Percentiles rank a stretch among this genome's conserved stretches.
Evolutionary conservation across 2,329 filamentous ascomycete species (phyloP).

Genomic region (Verticillium longisporum): DNA sequence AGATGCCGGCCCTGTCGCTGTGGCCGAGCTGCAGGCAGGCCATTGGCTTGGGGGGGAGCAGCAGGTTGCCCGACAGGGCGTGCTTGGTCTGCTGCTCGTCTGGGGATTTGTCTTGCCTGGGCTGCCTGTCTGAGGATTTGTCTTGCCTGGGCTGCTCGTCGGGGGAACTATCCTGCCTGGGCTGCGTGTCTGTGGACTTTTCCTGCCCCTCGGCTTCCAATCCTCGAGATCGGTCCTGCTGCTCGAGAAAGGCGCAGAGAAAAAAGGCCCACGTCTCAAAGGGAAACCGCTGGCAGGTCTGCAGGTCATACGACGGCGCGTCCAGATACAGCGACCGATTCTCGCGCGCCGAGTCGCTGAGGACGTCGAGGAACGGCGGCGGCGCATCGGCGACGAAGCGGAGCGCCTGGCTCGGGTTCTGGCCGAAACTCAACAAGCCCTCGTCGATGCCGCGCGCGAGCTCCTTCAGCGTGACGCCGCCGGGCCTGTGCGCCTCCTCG

Average conservation of each 20-base stretch:
- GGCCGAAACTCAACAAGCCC: conserved; percentile 20
- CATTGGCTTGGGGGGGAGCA: conserved; percentile 30
- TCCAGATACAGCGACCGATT: conserved; percentile 21
- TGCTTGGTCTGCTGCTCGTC: conserved; percentile 11
- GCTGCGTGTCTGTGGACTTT: no score
- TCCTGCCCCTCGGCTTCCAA: no score
- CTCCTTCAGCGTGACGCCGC: conserved; percentile 13
- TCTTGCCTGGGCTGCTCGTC: no score
- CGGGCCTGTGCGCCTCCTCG: no score
- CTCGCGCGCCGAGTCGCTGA: conserved; percentile 24
- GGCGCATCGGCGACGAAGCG: conserved; percentile 22
- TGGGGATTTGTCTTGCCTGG: no score
- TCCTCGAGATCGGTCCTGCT: conserved; percentile 15
- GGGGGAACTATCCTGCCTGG: no score
- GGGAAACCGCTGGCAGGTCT: conserved; percentile 24
- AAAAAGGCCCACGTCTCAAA: conserved; percentile 35
- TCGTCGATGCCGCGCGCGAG: conserved; percentile 24
- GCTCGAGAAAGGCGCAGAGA: conserved; percentile 31
- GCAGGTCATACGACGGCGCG: conserved; percentile 19
- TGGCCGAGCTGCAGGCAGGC: conserved; percentile 30
- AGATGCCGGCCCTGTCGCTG: conserved; percentile 24
- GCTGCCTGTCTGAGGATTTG: no score
- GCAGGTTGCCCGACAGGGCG: conserved; percentile 25
- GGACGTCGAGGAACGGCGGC: conserved; percentile 24
- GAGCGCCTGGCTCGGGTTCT: conserved; percentile 13